Evolutionary conservation across 805 yeast species (phyloP).

Genomic region (Barnettozyma wickerhamii): DNA sequence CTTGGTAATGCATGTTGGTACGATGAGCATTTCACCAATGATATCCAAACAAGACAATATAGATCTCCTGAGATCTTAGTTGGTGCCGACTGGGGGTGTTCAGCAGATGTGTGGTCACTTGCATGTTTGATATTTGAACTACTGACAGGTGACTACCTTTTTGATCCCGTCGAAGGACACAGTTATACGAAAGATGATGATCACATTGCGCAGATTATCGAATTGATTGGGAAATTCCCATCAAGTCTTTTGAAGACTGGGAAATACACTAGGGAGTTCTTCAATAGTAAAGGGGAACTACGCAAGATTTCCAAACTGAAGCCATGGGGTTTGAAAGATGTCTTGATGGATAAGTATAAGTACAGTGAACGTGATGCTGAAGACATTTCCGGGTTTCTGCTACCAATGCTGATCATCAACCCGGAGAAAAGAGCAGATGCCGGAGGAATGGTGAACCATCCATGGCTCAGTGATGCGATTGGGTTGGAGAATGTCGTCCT

Average conservation of each 20-base stretch:
- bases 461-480: slow-evolving; percentile 72
- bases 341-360: slow-evolving; percentile 81
- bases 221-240: slow-evolving; percentile 70
- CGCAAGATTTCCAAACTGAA: slow-evolving; percentile 76
- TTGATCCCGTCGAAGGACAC: slow-evolving; percentile 77
- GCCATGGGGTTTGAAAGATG: slow-evolving; percentile 85
- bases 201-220: slow-evolving; percentile 93
- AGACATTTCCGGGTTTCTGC: slow-evolving; percentile 68
- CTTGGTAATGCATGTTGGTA: slow-evolving; percentile 72
- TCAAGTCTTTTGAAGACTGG: slow-evolving; percentile 53
- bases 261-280: slow-evolving; percentile 55
- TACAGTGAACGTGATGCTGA: slow-evolving; percentile 63
- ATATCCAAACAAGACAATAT: slow-evolving; percentile 68
- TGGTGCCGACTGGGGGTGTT: slow-evolving; percentile 90
- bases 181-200: slow-evolving; percentile 88
- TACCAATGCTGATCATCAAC: slow-evolving; percentile 77
- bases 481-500: slow-evolving; percentile 65
- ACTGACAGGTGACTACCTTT: slow-evolving; percentile 89
- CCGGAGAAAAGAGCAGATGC: slow-evolving; percentile 90
- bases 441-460: slow-evolving; percentile 88
- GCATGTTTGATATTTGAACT: slow-evolving; percentile 90
- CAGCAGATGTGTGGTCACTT: slow-evolving; percentile 94
- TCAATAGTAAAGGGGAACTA: slow-evolving; percentile 65
- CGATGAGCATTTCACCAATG: slow-evolving; percentile 62
- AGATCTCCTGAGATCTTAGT: slow-evolving; percentile 84